Evolutionary conservation across 352 stramenopile genomes (phyloP).

Genomic region (Peronosclerospora sorghi): DNA sequence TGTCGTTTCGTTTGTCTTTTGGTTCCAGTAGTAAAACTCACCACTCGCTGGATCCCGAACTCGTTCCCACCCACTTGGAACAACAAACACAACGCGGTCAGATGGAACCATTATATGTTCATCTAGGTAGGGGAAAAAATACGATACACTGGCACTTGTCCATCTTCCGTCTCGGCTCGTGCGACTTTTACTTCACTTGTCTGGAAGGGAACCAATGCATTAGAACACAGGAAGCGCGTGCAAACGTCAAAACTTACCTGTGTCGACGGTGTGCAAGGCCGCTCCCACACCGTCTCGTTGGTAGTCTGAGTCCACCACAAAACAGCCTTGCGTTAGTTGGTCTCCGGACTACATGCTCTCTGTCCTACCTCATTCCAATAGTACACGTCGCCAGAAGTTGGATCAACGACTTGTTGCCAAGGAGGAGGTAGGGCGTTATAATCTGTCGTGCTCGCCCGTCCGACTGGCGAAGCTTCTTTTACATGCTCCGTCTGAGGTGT

Average conservation of each 20-base stretch:
- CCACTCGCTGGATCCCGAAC: constrained; percentile 42
- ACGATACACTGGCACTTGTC: constrained; percentile 12
- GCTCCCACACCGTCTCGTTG: constrained; percentile 71
- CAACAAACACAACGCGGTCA: neutral
- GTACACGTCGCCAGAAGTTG: constrained; percentile 43
- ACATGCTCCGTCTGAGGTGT: constrained; percentile 11
- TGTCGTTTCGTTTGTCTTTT: constrained; percentile 57
- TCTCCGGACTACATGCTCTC: neutral
- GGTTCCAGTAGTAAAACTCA: constrained; percentile 68
- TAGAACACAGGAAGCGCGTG: too few species aligned
- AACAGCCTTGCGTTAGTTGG: neutral
- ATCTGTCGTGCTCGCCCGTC: constrained; percentile 4
- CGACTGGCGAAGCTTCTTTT: constrained; percentile 9
- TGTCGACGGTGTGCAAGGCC: constrained; percentile 11
- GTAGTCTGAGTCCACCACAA: constrained; percentile 29
- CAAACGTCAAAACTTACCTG: neutral
- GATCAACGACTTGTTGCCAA: constrained; percentile 48
- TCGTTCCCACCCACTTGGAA: constrained; percentile 52
- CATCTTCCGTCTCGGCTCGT: constrained; percentile 1
- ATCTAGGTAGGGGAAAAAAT: neutral
- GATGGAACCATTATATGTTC: neutral
- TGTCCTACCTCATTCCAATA: constrained; percentile 67
- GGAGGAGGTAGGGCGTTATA: constrained; percentile 23
- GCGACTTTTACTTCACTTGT: neutral
- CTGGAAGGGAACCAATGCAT: neutral